Evolutionary conservation across 805 yeast species (phyloP).

Genomic region (Cyberlindnera suaveolens): DNA sequence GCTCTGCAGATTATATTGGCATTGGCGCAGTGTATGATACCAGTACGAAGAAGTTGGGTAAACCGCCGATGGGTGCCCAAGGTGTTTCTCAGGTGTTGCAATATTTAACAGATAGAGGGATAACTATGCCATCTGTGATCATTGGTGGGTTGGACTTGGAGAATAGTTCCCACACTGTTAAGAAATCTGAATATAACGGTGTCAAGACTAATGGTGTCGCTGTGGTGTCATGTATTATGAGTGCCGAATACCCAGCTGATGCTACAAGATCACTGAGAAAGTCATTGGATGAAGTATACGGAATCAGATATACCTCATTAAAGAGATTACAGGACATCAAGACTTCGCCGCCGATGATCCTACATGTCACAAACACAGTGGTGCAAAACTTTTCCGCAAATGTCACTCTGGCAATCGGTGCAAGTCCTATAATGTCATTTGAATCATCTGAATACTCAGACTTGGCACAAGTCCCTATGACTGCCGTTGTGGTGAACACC

Average conservation of each 20-base stretch:
- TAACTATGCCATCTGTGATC: slow-evolving; percentile 52
- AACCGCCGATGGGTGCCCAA: slow-evolving; percentile 58
- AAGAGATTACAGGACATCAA: slow-evolving; percentile 15
- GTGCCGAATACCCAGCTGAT: slow-evolving; percentile 42
- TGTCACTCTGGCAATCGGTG: slow-evolving; percentile 76
- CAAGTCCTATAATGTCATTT: slow-evolving; percentile 87
- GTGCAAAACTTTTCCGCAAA: slow-evolving; percentile 86
- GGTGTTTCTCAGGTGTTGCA: slow-evolving; percentile 56
- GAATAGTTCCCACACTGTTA: slow-evolving; percentile 53
- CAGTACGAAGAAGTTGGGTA: slow-evolving; percentile 53
- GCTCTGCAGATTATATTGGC: slow-evolving; percentile 52
- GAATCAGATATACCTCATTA: not conserved
- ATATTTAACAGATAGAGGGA: slow-evolving; percentile 33
- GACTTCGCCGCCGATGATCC: slow-evolving; percentile 54
- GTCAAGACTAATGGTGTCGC: slow-evolving; percentile 69
- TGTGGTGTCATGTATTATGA: slow-evolving; percentile 82
- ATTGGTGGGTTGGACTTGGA: slow-evolving; percentile 73
- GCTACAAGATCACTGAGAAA: slow-evolving; percentile 38
- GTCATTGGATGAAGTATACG: slow-evolving; percentile 21
- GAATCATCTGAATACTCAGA: slow-evolving; percentile 60
- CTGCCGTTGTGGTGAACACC: slow-evolving; percentile 61
- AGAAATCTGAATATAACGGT: slow-evolving; percentile 30
- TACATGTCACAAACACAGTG: slow-evolving; percentile 85
- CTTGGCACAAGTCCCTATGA: slow-evolving; percentile 47
- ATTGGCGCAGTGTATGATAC: slow-evolving; percentile 78